Evolutionary conservation across 73 alveolate genomes (phyloP), one percentile per base, ranked within the genome.

Genomic region (Stentor roeselii): DNA sequence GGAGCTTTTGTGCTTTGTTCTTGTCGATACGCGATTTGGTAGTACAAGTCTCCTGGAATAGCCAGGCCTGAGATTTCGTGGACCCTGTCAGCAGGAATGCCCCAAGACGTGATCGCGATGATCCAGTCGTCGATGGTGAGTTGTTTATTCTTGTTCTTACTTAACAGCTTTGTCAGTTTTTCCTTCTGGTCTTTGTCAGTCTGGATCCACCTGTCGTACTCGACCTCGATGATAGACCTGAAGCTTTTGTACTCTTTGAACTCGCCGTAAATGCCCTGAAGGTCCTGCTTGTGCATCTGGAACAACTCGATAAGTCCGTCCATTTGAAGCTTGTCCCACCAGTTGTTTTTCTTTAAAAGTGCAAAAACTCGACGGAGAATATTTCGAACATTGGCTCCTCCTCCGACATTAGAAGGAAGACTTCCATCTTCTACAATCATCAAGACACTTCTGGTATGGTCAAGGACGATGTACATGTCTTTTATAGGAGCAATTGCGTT

Each of bases 381-480:
- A 88, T 97, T 95, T 92, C 99, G 94, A 35, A 95, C 98, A 89
- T 97, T 97, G 6, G 99, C 96, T 39, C 99, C 99, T n/a, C 99
- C 99, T 41, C 99, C 99, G 27, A 96, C 99, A 78, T 97, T 97
- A 3, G 98, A 92, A 3, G 99, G 99, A 35, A 97, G 92, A 60
- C 96, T 85, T 36, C 99, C 99, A 90, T 97, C 99, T 59, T 91
- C 90, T 36, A 97, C 92, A 32, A 94, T 95, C 95, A 97, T 92
- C 88, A 97, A 87, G 42, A 95, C 96, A 35, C 98, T 93, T 86
- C 99, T 95, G 32, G 98, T 91, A 88, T 97, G 99, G 85, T 97
- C 99, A 3, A 95, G 87, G 60, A 95, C 89, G 82, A 97, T 96
- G 93, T 95, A 97, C 32, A 96, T 89, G 88, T 97, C 99, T 88